Evolutionary conservation across 2,329 filamentous ascomycete genomes (phyloP), one percentile per base, ranked within the genome.

Genomic region (Pseudophaeomoniella oleicola): DNA sequence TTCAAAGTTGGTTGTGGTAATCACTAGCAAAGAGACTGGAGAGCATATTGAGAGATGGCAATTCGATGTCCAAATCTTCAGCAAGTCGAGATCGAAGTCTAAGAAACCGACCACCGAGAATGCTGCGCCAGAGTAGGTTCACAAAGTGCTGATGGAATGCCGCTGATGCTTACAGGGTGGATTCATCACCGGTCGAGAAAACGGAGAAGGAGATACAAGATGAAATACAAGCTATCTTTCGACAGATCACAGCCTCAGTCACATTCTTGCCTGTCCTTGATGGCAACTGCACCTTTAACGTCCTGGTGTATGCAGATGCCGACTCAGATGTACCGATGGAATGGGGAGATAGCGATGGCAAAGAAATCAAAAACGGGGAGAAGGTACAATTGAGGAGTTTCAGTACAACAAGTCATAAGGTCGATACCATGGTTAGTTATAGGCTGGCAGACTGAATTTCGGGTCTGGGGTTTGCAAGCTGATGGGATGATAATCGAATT

Each of bases 41-140:
- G 87, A 94, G 55, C 81, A 94, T 58, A 77, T 98, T 32, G 90
- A 98, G 65, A 71, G 90, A 45, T 98, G 90, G 90, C 88, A 98
- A 57, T 98, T 98, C 53, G 87, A 94, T 57, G 88, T 93, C 48
- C 60, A 78, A 60, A 68, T 72, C 48, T 63, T 72, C 57, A 60
- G 64, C 39, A 71, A 70, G 46, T 47, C 54, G 11, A 71, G 67
- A 44, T 56, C 66, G 16, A 59, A 66, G 17, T 66, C 66, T 42
- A 65, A 63, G 40, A 47, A 62, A 3, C 54, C 49, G 3, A 76
- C 82, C 50, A 79, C 85, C 48, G 83, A 92, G 55, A 90, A 92
- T 53, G 59, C 68, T 9, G 56, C 62, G 2, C 59, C 71, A 27
- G 62, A 62, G 71, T 75, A 63, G 40, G 65, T 50, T 19, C 17